phyloP scores from a whole-genome alignment of 2,329 filamentous ascomycete species.

The Triangularia setosa region DNA sequence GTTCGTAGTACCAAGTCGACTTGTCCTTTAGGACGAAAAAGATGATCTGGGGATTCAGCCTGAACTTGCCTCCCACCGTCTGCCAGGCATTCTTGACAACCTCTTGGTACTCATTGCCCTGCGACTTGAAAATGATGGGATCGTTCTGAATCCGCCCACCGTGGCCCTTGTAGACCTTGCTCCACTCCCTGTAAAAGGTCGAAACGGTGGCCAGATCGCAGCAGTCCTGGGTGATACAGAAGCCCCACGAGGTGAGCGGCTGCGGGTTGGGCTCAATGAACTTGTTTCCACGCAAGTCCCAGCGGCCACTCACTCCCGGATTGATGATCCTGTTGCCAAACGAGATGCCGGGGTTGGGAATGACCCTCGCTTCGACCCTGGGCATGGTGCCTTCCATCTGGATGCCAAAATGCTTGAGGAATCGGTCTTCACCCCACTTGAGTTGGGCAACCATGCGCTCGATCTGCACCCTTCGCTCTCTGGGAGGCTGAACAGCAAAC shows the following conservation, averaged over 20 bases:
- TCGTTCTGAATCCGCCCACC: slow-evolving; percentile 42
- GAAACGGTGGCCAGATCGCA: slow-evolving; percentile 52
- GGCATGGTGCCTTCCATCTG: slow-evolving; percentile 62
- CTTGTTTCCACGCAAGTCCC: slow-evolving; percentile 80
- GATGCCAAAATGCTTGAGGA: slow-evolving; percentile 70
- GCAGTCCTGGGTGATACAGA: slow-evolving; percentile 61
- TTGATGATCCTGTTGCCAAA: slow-evolving; percentile 57
- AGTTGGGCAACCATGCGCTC: slow-evolving; percentile 62
- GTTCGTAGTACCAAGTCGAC: slow-evolving; percentile 69
- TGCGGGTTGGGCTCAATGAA: slow-evolving; percentile 63
- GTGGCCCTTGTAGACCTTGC: slow-evolving; percentile 43
- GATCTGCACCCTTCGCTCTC: slow-evolving; percentile 64
- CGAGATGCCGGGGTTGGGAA: slow-evolving; percentile 66
- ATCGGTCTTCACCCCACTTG: slow-evolving; percentile 64
- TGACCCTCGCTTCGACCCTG: slow-evolving; percentile 63
- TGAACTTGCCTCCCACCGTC: slow-evolving; percentile 48
- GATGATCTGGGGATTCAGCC: slow-evolving; percentile 66
- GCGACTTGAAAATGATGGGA: slow-evolving; percentile 32
- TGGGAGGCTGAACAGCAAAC: slow-evolving; percentile 78
- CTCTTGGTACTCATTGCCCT: slow-evolving; percentile 37
- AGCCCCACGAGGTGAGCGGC: slow-evolving; percentile 68
- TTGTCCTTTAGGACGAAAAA: slow-evolving; percentile 73
- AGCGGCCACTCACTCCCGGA: slow-evolving; percentile 68
- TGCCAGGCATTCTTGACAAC: slow-evolving; percentile 55
- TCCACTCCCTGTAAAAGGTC: slow-evolving; percentile 51